Percentiles rank a stretch among this genome's conserved stretches.
Evolutionary conservation across 176 grass and related monocot genomes (phyloP).

Genomic region (Phoenix roebelenii): DNA sequence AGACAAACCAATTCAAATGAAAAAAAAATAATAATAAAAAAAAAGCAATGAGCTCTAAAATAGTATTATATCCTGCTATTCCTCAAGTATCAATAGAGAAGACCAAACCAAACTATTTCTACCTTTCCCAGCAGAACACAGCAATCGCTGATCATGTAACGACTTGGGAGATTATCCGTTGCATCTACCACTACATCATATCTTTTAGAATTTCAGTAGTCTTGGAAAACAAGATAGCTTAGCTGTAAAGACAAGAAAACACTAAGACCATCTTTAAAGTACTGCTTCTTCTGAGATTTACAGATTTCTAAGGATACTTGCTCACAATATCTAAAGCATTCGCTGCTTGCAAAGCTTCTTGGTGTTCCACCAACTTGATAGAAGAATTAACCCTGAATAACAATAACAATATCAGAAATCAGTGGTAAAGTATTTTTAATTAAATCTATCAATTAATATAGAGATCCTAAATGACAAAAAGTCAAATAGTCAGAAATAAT

Average conservation of each 20-base stretch:
- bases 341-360: slow-evolving; percentile 56
- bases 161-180: slow-evolving; percentile 83
- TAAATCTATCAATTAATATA: no score
- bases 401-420: slow-evolving; percentile 4
- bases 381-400: slow-evolving; percentile 83
- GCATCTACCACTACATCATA: slow-evolving; percentile 94
- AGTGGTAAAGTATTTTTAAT: no score
- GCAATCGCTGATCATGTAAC: slow-evolving; percentile 96
- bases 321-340: slow-evolving; percentile 64
- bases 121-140: slow-evolving; percentile 90
- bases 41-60: not conserved
- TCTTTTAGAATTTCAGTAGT: slow-evolving; percentile 47
- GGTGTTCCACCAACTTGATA: slow-evolving; percentile 64
- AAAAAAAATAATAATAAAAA: slow-evolving; percentile 4
- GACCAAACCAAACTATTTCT: slow-evolving; percentile 4
- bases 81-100: not conserved
- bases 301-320: slow-evolving; percentile 58
- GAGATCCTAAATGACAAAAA: no score
- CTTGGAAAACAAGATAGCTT: slow-evolving; percentile 32
- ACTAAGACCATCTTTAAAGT: no score
- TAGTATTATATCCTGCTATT: not conserved
- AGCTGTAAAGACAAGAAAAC: no score
- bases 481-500: no score
- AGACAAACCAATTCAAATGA: not conserved
- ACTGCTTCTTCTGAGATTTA: no score